phyloP scores from a whole-genome alignment of 352 stramenopile species.

The Pythium rhizo-oryzae region DNA sequence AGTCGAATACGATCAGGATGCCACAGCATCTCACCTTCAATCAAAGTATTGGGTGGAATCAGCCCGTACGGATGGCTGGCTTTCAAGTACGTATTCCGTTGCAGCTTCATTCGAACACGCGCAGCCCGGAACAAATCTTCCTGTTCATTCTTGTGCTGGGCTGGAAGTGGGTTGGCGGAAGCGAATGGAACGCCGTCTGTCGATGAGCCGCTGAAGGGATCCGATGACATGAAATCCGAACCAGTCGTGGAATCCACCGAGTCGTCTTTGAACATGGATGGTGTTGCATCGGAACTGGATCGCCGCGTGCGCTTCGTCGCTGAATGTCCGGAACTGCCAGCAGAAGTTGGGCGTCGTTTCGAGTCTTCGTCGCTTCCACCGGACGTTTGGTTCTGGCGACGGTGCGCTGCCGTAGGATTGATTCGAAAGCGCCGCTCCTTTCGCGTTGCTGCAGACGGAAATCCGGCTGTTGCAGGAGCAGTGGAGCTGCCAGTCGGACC shows the following conservation, averaged over 20 bases:
- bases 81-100: conserved; percentile 49
- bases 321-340: neutral
- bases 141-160: conserved; percentile 61
- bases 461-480: conserved; percentile 17
- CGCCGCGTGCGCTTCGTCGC: conserved; percentile 29
- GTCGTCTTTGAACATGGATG: conserved; percentile 20
- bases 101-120: conserved; percentile 79
- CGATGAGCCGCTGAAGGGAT: conserved; percentile 23
- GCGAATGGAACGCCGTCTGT: conserved; percentile 26
- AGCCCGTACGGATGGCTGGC: conserved; percentile 32
- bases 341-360: neutral
- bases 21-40: conserved; percentile 76
- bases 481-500: neutral
- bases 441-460: conserved; percentile 35
- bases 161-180: conserved; percentile 16
- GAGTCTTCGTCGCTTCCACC: conserved; percentile 17
- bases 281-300: conserved; percentile 31
- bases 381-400: conserved; percentile 19
- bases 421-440: conserved; percentile 45
- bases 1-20: conserved; percentile 74
- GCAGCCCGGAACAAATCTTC: conserved; percentile 78
- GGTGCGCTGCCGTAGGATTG: conserved; percentile 37
- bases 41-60: conserved; percentile 35
- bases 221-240: conserved; percentile 25
- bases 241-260: conserved; percentile 13